A percentile compares a stretch with the other conserved stretches of the same genome.
These are phyloP conservation scores for Barnettozyma siamensis DNA, from an alignment of 805 yeast species.

Conservation along the genomic window DNA sequence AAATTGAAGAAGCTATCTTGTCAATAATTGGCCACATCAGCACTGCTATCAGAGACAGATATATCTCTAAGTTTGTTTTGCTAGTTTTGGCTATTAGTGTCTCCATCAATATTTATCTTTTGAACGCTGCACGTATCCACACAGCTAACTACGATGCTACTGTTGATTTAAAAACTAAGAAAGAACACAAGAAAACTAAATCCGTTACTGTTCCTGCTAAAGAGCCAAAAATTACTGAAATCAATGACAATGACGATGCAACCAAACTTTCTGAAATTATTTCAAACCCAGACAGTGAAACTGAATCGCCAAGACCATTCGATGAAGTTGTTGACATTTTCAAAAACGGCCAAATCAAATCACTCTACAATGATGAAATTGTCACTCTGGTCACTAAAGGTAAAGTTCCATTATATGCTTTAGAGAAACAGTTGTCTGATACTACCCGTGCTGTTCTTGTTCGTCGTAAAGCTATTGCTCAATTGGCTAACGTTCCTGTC, in stretches of 20 bases:
- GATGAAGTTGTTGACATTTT: conserved; percentile 59
- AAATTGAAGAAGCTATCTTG: conserved; percentile 56
- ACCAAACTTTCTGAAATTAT: conserved; percentile 22
- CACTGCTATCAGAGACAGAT: conserved; percentile 68
- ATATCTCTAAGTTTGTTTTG: conserved; percentile 72
- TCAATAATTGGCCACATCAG: conserved; percentile 51
- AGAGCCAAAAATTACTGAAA: conserved; percentile 19
- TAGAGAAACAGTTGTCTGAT: conserved; percentile 87
- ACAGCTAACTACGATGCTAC: conserved; percentile 30
- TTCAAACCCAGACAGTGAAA: conserved; percentile 31
- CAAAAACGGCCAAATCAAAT: conserved; percentile 66
- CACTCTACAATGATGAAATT: conserved; percentile 69
- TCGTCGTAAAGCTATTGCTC: conserved; percentile 89
- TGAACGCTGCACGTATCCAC: conserved; percentile 78
- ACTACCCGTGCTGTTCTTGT: conserved; percentile 89
- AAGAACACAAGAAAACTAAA: conserved; percentile 28
- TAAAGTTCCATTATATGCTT: conserved; percentile 84
- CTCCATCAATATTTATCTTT: conserved; percentile 74
- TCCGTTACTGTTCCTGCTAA: conserved; percentile 23
- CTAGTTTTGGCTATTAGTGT: conserved; percentile 69
- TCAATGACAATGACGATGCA: conserved; percentile 12
- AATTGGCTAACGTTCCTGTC: conserved; percentile 74
- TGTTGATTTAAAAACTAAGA: conserved; percentile 15
- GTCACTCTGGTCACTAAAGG: conserved; percentile 64
- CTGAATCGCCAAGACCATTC: conserved; percentile 41